Evolutionary conservation across 2,329 filamentous ascomycete genomes (phyloP).

Genomic region (Venturia asperata): DNA sequence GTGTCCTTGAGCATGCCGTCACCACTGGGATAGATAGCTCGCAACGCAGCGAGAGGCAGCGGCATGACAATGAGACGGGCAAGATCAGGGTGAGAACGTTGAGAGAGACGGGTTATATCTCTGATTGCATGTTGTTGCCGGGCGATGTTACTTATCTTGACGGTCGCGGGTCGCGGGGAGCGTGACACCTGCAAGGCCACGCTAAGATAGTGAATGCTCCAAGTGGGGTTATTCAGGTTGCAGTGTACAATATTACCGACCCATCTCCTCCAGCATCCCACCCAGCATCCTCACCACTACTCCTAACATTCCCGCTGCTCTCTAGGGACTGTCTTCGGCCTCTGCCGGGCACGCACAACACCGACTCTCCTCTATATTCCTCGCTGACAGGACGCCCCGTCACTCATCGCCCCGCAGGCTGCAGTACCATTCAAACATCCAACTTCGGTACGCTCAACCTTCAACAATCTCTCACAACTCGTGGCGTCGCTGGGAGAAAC

Average conservation of each 20-base stretch:
- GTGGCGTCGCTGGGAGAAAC: not conserved
- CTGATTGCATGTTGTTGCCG: not conserved
- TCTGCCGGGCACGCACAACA: not conserved
- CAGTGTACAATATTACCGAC: not conserved
- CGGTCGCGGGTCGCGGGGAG: not conserved
- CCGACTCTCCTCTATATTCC: not conserved
- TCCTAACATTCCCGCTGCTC: not conserved
- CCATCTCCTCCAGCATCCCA: not conserved
- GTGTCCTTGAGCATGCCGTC: not conserved
- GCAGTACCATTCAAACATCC: not conserved
- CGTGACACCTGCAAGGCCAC: not conserved
- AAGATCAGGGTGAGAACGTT: no score
- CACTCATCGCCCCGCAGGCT: not conserved
- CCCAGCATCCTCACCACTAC: not conserved
- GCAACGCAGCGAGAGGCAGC: not conserved
- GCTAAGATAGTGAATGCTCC: not conserved
- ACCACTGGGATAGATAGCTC: not conserved
- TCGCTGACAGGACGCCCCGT: not conserved
- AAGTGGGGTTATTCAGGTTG: not conserved
- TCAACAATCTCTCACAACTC: not conserved
- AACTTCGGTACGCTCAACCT: constrained; percentile 12
- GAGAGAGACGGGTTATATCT: not conserved
- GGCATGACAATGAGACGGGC: not conserved
- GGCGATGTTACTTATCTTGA: not conserved
- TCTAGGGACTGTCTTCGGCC: not conserved